Base-by-base conservation (phyloP, 2,329 filamentous ascomycete species). In the Alternaria conjuncta region DNA sequence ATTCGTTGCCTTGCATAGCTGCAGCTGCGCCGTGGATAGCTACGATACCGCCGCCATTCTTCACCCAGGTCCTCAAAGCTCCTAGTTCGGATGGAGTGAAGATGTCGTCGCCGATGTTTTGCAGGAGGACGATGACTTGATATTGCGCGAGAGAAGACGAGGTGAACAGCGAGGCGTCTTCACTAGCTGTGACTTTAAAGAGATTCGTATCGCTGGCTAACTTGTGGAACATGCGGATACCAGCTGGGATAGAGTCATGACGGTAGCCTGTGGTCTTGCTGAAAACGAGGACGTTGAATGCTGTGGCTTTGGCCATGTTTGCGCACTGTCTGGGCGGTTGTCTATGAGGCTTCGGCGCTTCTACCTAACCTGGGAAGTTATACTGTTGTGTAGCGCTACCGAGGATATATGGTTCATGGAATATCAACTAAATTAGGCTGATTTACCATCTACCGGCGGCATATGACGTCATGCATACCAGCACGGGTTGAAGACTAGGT, bases 231-330 rank as follows among this genome's bases (percentile, higher is more conserved):
- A 67, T 55, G 13, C 49, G 8, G 18, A 75, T 68, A 18, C 63
- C 68, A 3, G 70, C 47, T 3, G 69, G 61, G 6, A 78, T 76
- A 25, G 71, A 76, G 25, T 55, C 55, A 49, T 76, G 74, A n/a
- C 73, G 72, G 64, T 76, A 76, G 43, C 63, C 66, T 9, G 65
- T 55, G 25, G 73, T 75, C 57, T 74, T 75, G 57, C 66, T 72
- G 65, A 76, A 76, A 51, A 76, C 44, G 18, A 76, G 64, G 21
- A 73, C 58, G 11, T 61, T 51, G 51, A 70, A 55, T 25, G 66
- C 56, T 10, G 46, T 3, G 8, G 9, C 11, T 23, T 23, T 25
- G 11, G 49, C 1, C 60, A 60, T 63, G 54, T 46, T 32, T 15
- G n/a, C 23, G 20, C 15, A 15, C 28, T 44, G 13, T 45, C 15